A percentile compares a stretch with the other conserved stretches of the same genome.
Evolutionary conservation across 179 eudicot species (phyloP).

Genomic region (Corrigiola litoralis): DNA sequence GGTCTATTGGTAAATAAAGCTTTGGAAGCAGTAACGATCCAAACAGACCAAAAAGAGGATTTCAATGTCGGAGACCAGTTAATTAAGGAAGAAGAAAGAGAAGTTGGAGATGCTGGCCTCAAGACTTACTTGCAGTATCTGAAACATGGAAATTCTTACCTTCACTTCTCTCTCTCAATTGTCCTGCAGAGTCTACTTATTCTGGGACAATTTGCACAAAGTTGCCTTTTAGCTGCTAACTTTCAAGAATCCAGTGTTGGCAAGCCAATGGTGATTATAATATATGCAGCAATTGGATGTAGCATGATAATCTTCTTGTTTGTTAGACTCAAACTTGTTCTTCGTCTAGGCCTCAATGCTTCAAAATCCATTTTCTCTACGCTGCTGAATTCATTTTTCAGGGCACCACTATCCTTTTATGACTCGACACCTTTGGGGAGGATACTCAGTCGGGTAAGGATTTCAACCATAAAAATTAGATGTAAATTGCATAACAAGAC

Average conservation of each 20-base stretch:
- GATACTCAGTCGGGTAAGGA: slow-evolving; percentile 23
- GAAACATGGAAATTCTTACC: slow-evolving; percentile 13
- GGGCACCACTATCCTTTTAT: slow-evolving; percentile 20
- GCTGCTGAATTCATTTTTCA: slow-evolving; percentile 7
- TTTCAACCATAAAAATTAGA: not conserved
- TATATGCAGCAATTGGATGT: slow-evolving; percentile 15
- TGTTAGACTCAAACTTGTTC: not conserved
- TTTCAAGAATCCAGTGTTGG: slow-evolving; percentile 11
- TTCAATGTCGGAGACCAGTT: slow-evolving; percentile 12
- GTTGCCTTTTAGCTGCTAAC: slow-evolving; percentile 17
- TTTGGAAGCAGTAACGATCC: not conserved
- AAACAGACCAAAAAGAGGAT: not conserved
- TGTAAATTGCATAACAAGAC: too few relatives aligned
- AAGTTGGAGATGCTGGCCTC: slow-evolving; percentile 12
- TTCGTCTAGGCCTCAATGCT: not conserved
- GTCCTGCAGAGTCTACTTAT: not conserved
- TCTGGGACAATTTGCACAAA: slow-evolving; percentile 14
- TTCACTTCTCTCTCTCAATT: slow-evolving; percentile 12
- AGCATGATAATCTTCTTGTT: slow-evolving; percentile 8
- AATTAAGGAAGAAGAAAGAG: slow-evolving; percentile 15
- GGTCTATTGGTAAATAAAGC: not conserved
- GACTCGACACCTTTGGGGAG: slow-evolving; percentile 22
- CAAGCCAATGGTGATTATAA: not conserved
- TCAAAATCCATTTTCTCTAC: slow-evolving; percentile 12
- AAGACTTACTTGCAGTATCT: slow-evolving; percentile 18